Conservation (phyloP, 345 rosid genomes). For the Hibiscus mutabilis region DNA sequence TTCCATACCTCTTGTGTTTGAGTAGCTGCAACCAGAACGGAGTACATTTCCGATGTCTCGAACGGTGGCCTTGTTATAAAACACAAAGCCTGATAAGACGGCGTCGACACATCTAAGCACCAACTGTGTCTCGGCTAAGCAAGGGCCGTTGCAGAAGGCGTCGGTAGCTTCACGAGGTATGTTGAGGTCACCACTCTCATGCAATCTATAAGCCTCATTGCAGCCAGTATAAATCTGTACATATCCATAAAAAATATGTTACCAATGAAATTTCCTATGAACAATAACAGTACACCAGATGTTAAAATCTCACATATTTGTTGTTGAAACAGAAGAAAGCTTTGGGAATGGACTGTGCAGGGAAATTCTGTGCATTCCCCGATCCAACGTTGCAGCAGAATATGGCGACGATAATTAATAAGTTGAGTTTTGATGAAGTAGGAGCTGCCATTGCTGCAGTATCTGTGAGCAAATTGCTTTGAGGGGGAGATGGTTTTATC, state of each 20-base stretch:
- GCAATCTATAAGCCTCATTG: slow-evolving; percentile 37
- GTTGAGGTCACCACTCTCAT: slow-evolving; percentile 38
- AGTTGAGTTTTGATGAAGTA: slow-evolving; percentile 1
- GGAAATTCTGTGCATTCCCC: background rate
- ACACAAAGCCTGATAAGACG: slow-evolving; percentile 37
- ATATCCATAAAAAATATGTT: background rate
- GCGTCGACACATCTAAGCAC: slow-evolving; percentile 43
- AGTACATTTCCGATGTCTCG: slow-evolving; percentile 31
- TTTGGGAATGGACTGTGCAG: background rate
- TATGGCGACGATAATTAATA: background rate
- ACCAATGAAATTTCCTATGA: background rate
- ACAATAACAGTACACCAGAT: too few relatives aligned
- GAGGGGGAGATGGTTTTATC: background rate
- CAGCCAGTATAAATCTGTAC: slow-evolving; percentile 44
- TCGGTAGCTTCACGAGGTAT: slow-evolving; percentile 43
- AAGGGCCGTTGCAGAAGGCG: slow-evolving; percentile 47
- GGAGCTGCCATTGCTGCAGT: background rate
- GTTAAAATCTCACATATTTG: slow-evolving; percentile 1
- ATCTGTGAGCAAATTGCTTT: background rate
- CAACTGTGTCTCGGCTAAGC: slow-evolving; percentile 39
- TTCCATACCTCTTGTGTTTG: slow-evolving; percentile 38
- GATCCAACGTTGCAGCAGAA: background rate
- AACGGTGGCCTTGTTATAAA: slow-evolving; percentile 38
- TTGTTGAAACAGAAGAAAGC: slow-evolving; percentile 11
- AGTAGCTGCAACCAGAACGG: slow-evolving; percentile 41